Base-by-base conservation (phyloP, 1,284 basidiomycete species). In the Ganoderma multipileum region DNA sequence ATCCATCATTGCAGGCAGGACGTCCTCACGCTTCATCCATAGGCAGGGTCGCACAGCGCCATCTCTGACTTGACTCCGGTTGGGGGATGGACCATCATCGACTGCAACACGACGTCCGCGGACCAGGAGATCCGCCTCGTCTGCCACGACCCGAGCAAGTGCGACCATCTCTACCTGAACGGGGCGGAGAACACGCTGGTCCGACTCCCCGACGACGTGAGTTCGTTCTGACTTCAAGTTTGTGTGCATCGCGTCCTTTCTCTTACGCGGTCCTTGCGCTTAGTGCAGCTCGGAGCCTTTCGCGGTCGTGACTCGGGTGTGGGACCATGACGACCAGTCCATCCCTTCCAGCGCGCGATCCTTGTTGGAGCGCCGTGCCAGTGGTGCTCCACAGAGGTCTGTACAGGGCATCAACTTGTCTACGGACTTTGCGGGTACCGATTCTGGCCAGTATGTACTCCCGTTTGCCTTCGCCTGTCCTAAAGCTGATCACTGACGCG, bases 1-100 rank as follows among this genome's bases (percentile, higher is more conserved):
- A 3, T 63, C n/a, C 20, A 23, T 30, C 6, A 26, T 26, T 80
- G 71, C 76, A 77, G 85, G 63, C 83, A 78, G n/a, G 41, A 33
- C 63, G 39, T 60, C 33, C 67, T 23, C 52, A 50, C 18, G 57
- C 42, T 20, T 61, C 20, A 16, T 55, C 6, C 8, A 0, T 30
- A 72, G 64, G 54, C 61, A 12, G 85, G 85, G 8, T 74, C 82
- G 0, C 47, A 76, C 0, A 73, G 73, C 28, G 78, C 83, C 5
- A 85, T 88, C 61, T 82, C 85, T 3, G 87, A 89, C 72, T 83
- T 88, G 59, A 87, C 87, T 0, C 58, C 75, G 4, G 84, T 85
- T 4, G 84, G 83, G 20, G 86, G 85, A 39, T 88, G 87, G 86
- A 76, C 81, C 11, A 85, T 88, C 55, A 68, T 86, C 33, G 79